Percentiles rank a stretch among this genome's conserved stretches.
phyloP scores from a whole-genome alignment of 805 yeast species.

The Yamadazyma scolyti region DNA sequence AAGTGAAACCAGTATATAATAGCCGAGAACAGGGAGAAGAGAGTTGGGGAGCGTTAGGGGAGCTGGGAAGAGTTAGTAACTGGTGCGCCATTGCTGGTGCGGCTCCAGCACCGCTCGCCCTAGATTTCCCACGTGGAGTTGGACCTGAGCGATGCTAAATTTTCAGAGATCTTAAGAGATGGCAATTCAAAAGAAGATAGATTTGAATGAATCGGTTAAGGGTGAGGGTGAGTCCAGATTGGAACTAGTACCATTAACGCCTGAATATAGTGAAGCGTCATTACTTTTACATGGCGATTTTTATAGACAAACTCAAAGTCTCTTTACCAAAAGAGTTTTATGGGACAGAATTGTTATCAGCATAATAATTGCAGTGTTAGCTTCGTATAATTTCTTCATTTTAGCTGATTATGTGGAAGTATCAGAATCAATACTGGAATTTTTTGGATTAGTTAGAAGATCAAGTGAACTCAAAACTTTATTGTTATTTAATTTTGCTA shows the following conservation, averaged over 20 bases:
- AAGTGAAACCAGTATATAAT: no score
- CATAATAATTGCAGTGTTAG: conserved; percentile 12
- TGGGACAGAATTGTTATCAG: conserved; percentile 38
- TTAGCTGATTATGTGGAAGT: conserved; percentile 28
- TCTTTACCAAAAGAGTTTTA: conserved; percentile 42
- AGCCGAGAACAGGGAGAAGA: no score
- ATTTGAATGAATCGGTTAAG: conserved; percentile 54
- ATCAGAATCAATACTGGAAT: conserved; percentile 28
- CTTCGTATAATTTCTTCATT: conserved; percentile 14
- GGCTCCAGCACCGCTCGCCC: no score
- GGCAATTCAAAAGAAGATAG: conserved; percentile 49
- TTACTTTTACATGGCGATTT: conserved; percentile 63
- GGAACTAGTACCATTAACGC: conserved; percentile 45
- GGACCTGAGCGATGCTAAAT: no score
- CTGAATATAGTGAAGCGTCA: conserved; percentile 58
- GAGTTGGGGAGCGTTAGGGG: no score
- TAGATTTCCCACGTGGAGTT: no score
- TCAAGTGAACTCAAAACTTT: conserved; percentile 22
- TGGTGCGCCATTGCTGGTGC: no score
- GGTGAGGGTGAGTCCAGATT: conserved; percentile 50
- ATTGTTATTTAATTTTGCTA: conserved; percentile 30
- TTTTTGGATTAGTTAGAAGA: conserved; percentile 16
- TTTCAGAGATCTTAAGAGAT: no score
- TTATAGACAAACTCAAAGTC: conserved; percentile 44
- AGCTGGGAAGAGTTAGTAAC: no score